A percentile compares a stretch with the other conserved stretches of the same genome.
These are phyloP conservation scores for Zymoseptoria pseudotritici DNA, from an alignment of 2,329 filamentous ascomycete genomes.

Conservation along the genomic window DNA sequence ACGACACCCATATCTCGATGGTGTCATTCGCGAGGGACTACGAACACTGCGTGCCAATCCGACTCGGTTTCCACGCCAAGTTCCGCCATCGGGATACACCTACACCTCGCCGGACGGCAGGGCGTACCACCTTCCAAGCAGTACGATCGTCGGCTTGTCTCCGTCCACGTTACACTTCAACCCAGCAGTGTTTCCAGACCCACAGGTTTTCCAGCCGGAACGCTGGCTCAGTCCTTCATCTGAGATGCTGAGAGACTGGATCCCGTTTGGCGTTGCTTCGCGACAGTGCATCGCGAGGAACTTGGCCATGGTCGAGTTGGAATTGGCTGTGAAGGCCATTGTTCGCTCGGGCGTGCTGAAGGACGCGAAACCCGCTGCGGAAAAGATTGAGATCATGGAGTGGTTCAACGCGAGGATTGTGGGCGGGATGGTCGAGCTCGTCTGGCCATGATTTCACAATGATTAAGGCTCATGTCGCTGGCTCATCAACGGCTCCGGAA, in stretches of 20 bases:
- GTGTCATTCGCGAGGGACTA: constrained; percentile 44
- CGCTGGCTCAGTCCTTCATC: constrained; percentile 37
- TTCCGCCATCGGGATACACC: constrained; percentile 34
- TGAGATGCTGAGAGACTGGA: constrained; percentile 38
- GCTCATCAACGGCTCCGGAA: no score
- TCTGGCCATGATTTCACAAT: no score
- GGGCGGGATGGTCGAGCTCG: constrained; percentile 41
- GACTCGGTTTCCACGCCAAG: constrained; percentile 42
- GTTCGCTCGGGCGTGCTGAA: constrained; percentile 38
- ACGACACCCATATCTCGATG: constrained; percentile 41
- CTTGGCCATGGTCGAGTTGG: constrained; percentile 40
- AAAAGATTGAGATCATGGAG: constrained; percentile 44
- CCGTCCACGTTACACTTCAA: constrained; percentile 43
- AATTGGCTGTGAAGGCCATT: constrained; percentile 36
- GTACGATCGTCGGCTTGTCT: constrained; percentile 41
- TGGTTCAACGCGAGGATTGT: constrained; percentile 51
- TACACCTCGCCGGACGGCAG: constrained; percentile 22
- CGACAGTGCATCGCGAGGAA: constrained; percentile 46
- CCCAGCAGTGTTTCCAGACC: constrained; percentile 36
- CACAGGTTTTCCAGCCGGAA: constrained; percentile 40
- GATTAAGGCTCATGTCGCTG: no score
- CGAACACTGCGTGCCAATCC: constrained; percentile 47
- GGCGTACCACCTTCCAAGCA: constrained; percentile 30
- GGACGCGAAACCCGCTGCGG: constrained; percentile 36
- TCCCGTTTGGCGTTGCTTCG: constrained; percentile 44